phyloP scores from a whole-genome alignment of 83 land plant genomes.

The Larix sibirica region DNA sequence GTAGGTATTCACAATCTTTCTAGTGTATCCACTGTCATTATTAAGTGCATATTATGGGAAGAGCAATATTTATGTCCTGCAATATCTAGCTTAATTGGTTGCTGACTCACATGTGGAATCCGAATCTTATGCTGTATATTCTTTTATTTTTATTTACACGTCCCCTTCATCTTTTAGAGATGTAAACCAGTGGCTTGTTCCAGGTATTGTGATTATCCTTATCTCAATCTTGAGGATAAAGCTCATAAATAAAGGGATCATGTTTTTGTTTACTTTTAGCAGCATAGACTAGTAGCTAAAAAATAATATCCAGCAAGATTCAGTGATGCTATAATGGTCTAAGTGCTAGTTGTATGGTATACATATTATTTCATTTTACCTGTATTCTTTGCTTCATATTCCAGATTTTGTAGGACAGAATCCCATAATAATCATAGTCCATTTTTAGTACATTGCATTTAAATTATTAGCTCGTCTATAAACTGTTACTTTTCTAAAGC shows the following conservation, averaged over 20 bases:
- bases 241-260: neutral
- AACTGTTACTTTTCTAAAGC: no score
- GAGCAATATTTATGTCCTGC: neutral
- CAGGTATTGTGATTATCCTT: neutral
- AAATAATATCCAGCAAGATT: neutral
- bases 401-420: no score
- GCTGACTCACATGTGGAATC: neutral
- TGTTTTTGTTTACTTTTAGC: neutral
- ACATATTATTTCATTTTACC: no score
- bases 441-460: no score
- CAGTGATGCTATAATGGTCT: neutral
- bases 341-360: neutral
- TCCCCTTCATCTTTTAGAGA: neutral
- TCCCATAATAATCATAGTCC: no score
- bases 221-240: neutral
- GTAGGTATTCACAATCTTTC: neutral
- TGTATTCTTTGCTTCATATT: no score
- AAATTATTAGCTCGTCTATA: no score
- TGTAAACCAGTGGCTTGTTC: neutral
- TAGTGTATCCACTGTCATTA: neutral
- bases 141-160: neutral
- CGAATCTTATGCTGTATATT: neutral
- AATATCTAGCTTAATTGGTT: neutral
- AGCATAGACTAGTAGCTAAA: neutral
- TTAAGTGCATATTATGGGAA: neutral